Base-by-base conservation (phyloP, 1,139 yeast species). In the Candida tropicalis region DNA sequence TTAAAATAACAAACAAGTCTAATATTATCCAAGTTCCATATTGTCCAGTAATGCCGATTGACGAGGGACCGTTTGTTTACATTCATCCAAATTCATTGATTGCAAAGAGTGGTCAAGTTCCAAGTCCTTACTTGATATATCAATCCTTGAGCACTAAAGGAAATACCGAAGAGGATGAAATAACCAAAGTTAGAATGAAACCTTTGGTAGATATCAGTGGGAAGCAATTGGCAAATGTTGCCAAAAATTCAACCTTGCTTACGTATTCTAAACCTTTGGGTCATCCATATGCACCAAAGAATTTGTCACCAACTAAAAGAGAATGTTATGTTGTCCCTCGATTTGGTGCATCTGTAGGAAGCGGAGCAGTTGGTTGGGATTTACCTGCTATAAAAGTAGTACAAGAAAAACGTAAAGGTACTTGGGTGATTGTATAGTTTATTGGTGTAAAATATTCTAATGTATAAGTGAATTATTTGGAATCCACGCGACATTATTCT, bases 361-460 rank as follows among this genome's bases (percentile, higher is more conserved):
- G 83, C 27, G 96, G 96, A 23, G 88, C 90, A 18, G 75, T 87
- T 22, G 97, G 97, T 8, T 91, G 97, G 96, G 97, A 91, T 56
- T 66, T 91, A 40, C 96, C 96, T 4, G 96, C 89, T 1, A 70
- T 84, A 22, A 85, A 88, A 59, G 95, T 90, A 1, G 70, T 70
- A 2, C 97, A 91, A 59, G 74, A 71, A 48, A 87, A 82, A 58
- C 61, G 69, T 11, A 60, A 69, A 32, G 93, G 93, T 0, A 65
- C 65, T 22, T 86, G 95, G 95, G 67, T 71, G 5, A 68, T 65
- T 38, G 66, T 68, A 36, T 64, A 55, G 44, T 16, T 35, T n/a
- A n/a, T n/a, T n/a, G n/a, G n/a, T 29, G 24, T 22, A 27, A 7
- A 20, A 12, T 17, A n/a, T n/a, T n/a, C n/a, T n/a, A n/a, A n/a